phyloP scores from a whole-genome alignment of 2,329 filamentous ascomycete genomes.

The Fusarium miscanthi region DNA sequence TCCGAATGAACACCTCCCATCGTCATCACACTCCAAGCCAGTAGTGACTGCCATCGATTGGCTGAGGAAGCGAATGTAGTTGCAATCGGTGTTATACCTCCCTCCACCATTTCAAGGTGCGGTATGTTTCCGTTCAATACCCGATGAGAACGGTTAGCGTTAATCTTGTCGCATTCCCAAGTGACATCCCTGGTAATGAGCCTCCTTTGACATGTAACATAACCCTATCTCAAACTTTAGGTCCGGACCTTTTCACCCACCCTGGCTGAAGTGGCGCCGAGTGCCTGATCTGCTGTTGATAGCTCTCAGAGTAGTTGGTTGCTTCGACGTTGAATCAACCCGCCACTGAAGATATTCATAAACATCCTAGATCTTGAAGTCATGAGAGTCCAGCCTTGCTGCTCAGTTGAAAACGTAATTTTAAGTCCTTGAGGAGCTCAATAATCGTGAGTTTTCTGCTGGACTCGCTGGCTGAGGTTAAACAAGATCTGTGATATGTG shows the following conservation, averaged over 20 bases:
- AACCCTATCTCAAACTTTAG: neutral
- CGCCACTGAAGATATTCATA: neutral
- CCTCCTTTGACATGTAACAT: neutral
- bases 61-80: neutral
- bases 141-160: neutral
- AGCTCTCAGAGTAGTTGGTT: neutral
- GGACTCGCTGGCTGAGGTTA: neutral
- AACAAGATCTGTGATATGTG: neutral
- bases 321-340: neutral
- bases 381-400: too few relatives aligned
- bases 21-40: rapidly evolving
- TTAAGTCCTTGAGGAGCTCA: too few relatives aligned
- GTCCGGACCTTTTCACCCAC: neutral
- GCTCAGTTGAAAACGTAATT: too few relatives aligned
- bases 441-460: neutral
- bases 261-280: too few relatives aligned
- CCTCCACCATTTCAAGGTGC: neutral
- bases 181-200: neutral
- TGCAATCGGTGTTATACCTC: too few relatives aligned
- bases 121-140: neutral
- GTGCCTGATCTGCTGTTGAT: neutral
- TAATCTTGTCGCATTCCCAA: neutral
- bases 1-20: rapidly evolving
- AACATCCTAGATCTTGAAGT: rapidly evolving
- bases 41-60: rapidly evolving